Evolutionary conservation across 495 filamentous ascomycete species (phyloP), one percentile per base, ranked within the genome.

Genomic region (Tetracladium marchalianum): DNA sequence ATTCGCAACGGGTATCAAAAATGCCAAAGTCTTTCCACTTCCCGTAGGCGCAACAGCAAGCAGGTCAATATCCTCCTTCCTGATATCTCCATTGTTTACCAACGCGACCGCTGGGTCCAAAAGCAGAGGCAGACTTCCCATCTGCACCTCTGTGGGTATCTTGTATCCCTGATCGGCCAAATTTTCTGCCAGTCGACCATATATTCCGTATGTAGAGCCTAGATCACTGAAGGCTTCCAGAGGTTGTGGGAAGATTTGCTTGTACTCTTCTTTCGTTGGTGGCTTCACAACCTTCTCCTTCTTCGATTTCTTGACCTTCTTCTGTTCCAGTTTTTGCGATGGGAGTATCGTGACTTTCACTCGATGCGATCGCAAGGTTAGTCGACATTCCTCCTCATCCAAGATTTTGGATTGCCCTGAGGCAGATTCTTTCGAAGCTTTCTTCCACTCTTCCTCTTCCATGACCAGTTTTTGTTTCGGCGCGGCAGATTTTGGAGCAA

Each of bases 21-120:
- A 99, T 3, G 87, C 84, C 44, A 97, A 62, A 0, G 92, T 97
- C 68, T 99, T 99, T n/a, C 92, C 92, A 58, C 89, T 95, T 15
- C 92, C 92, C 3, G 92, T 99, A 2, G 93, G 93, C 11, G 92
- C 92, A 31, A 96, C 81, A 3, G 83, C 81, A 31, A 98, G 57
- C 27, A 98, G 76, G 72, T 97, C 82, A 2, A 85, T 51, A 4
- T 41, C 16, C 13, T 45, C 38, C 4, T 60, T 64, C 31, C 52
- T 44, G 16, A 47, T 46, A 4, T 47, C 50, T n/a, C 18, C 19
- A 16, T 58, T 46, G 15, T 55, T 53, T 16, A 57, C 50, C 5
- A 75, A 59, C 11, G 70, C 71, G 35, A 58, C 61, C 15, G 65
- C 63, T 4, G 69, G 67, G 27, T 64, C 70, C 34, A 96, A 65